Conservation (phyloP, 257 asterid species). For the Capsicum pubescens region DNA sequence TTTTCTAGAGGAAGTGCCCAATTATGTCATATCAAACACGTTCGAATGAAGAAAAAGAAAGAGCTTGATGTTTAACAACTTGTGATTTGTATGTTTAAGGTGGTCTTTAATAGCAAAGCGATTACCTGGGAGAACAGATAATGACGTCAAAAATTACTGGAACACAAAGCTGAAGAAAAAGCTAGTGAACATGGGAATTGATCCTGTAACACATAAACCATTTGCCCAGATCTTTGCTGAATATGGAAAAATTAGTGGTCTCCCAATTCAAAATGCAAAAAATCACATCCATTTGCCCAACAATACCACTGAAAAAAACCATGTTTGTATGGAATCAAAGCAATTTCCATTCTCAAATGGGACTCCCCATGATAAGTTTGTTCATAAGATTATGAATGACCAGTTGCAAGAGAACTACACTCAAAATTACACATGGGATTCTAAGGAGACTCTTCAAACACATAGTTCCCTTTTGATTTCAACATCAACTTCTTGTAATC, state of each 20-base stretch:
- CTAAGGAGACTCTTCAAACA: conserved; percentile 43
- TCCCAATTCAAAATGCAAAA: conserved; percentile 39
- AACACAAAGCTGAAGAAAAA: conserved; percentile 95
- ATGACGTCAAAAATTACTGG: conserved; percentile 97
- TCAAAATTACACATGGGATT: conserved; percentile 21
- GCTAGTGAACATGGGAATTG: conserved; percentile 83
- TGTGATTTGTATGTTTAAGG: conserved; percentile 41
- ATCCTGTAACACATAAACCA: conserved; percentile 96
- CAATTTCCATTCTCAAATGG: conserved; percentile 30
- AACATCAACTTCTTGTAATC: conserved; percentile 45
- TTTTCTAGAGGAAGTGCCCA: no score
- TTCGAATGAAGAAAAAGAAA: neutral
- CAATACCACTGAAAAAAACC: conserved; percentile 25
- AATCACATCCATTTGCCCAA: conserved; percentile 43
- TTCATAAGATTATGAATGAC: conserved; percentile 27
- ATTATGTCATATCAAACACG: neutral
- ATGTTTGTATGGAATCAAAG: conserved; percentile 22
- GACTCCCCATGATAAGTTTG: conserved; percentile 27
- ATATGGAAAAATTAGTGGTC: conserved; percentile 68
- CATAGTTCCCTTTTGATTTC: conserved; percentile 44
- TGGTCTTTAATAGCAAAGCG: conserved; percentile 89
- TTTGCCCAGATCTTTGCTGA: conserved; percentile 82
- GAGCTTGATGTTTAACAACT: neutral
- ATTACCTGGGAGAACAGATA: conserved; percentile 93
- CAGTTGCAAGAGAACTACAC: conserved; percentile 30